Base-by-base conservation (phyloP, 208 protist genomes). In the Borovskyia barvae region DNA sequence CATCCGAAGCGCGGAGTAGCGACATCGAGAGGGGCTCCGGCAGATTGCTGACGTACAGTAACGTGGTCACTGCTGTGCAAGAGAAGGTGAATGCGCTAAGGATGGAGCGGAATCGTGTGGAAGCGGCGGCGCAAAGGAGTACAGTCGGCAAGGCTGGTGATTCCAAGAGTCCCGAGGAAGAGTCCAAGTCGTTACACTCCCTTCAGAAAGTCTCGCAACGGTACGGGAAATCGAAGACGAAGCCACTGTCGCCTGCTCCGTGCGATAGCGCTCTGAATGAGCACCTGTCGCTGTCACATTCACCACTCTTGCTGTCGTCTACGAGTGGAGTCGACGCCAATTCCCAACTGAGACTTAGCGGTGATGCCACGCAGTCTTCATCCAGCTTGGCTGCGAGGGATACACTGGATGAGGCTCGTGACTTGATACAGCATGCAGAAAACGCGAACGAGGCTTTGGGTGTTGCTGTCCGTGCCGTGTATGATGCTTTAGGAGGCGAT, bases 401-500 rank as follows among this genome's bases (percentile, higher is more conserved):
- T 1, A 58, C 65, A 39, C 75, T 76, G 28, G 43, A 55, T 48
- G 42, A 72, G 43, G 62, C 82, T 19, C 64, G 39, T 4, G 14
- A 45, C 1, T 67, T 75, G 14, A 60, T 77, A 15, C 54, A 50
- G 15, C 42, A 71, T 32, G 22, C 29, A 4, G 62, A 56, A 4
- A 69, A 63, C 40, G 72, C 70, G 41, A 52, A 72, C 5, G 11
- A 19, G 1, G 51, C 52, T 32, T 62, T 87, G 54, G 73, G 80
- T 9, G 58, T 12, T 9, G 80, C 77, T 2, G 63, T 82, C 2
- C 24, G 48, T 33, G 57, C 19, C 8, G 58, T 48, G 52, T 76
- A 75, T 32, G 59, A 69, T 29, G 62, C 64, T 5, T 74, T 87
- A n/a, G 72, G 80, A 15, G 80, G 76, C 9, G 46, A 61, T 1